Percentiles rank a stretch among this genome's conserved stretches.
phyloP scores from a whole-genome alignment of 2,329 filamentous ascomycete species.

The Leptographium procerum region DNA sequence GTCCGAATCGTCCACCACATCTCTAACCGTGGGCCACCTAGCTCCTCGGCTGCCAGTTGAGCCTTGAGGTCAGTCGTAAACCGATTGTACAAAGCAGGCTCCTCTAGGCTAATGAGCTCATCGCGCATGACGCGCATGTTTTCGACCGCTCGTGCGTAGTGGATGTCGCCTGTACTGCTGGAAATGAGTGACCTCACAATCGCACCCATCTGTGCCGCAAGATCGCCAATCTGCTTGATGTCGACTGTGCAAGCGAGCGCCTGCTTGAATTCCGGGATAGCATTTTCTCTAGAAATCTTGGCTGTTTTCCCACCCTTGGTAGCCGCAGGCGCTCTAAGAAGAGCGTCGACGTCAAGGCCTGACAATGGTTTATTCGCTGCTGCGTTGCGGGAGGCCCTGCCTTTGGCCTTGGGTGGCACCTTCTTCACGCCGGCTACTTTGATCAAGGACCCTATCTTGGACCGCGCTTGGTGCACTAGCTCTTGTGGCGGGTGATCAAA shows the following conservation, averaged over 20 bases:
- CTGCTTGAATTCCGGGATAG: slow-evolving; percentile 85
- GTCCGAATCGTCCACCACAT: slow-evolving; percentile 69
- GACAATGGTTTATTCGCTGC: slow-evolving; percentile 64
- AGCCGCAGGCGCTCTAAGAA: slow-evolving; percentile 39
- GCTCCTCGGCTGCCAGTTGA: slow-evolving; percentile 53
- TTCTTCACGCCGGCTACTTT: slow-evolving; percentile 71
- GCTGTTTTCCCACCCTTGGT: slow-evolving; percentile 16
- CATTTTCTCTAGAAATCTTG: slow-evolving; percentile 51
- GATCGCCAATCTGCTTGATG: slow-evolving; percentile 51
- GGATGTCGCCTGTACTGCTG: slow-evolving; percentile 62
- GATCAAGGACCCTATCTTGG: slow-evolving; percentile 53
- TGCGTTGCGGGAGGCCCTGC: slow-evolving; percentile 55
- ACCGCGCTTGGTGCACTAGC: slow-evolving; percentile 45
- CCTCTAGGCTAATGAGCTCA: slow-evolving; percentile 63
- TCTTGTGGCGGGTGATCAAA: slow-evolving; percentile 63
- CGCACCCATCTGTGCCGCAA: slow-evolving; percentile 60
- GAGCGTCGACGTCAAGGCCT: slow-evolving; percentile 72
- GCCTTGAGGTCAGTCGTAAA: slow-evolving; percentile 62
- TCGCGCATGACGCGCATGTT: slow-evolving; percentile 67
- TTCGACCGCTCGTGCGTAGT: slow-evolving; percentile 66
- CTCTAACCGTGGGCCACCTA: slow-evolving; percentile 68
- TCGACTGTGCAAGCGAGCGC: slow-evolving; percentile 51
- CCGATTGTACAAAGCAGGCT: slow-evolving; percentile 64
- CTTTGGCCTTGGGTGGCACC: slow-evolving; percentile 70
- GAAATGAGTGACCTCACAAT: slow-evolving; percentile 60